Evolutionary conservation across 495 filamentous ascomycete genomes (phyloP), one percentile per base, ranked within the genome.

Genomic region (Podospora fimiseda): DNA sequence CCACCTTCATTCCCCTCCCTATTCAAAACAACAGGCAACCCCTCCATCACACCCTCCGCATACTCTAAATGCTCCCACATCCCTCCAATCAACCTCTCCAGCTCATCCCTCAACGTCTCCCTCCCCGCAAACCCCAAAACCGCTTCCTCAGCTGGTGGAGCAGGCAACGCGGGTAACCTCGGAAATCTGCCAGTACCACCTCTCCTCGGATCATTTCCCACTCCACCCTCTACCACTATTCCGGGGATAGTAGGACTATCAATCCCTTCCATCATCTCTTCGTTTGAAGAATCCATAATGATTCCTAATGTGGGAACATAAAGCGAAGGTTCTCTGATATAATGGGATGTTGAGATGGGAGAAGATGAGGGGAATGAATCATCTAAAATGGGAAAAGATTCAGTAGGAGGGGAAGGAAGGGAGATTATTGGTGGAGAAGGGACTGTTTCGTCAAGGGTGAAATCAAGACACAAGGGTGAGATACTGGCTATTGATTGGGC

Each of bases 1-100:
- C n/a, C n/a, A n/a, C n/a, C n/a, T n/a, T n/a, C n/a, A n/a, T n/a
- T n/a, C n/a, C n/a, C n/a, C n/a, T n/a, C n/a, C n/a, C n/a, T n/a
- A n/a, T n/a, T n/a, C n/a, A n/a, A n/a, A n/a, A n/a, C n/a, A n/a
- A n/a, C n/a, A n/a, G n/a, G n/a, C 27, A 50, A 40, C 8, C 44
- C 44, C 9, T 4, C 44, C 9, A 47, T n/a, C 6, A 47, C 23
- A 21, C 13, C 44, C 23, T 47, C 44, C 1, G 44, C 23, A 24
- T 15, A 47, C 21, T 47, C 43, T 4, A 47, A 16, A 30, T 47
- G 44, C 23, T 47, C 44, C 23, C 22, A 47, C 44, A 47, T 47
- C 1, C 19, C 21, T 15, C 44, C 44, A 30, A 36, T 24, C 44
- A 47, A 30, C 23, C 44, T 47, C 22, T 47, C 44, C 44, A 47